phyloP scores from a whole-genome alignment of 805 yeast genomes.

The Middelhovenomyces tepae region DNA sequence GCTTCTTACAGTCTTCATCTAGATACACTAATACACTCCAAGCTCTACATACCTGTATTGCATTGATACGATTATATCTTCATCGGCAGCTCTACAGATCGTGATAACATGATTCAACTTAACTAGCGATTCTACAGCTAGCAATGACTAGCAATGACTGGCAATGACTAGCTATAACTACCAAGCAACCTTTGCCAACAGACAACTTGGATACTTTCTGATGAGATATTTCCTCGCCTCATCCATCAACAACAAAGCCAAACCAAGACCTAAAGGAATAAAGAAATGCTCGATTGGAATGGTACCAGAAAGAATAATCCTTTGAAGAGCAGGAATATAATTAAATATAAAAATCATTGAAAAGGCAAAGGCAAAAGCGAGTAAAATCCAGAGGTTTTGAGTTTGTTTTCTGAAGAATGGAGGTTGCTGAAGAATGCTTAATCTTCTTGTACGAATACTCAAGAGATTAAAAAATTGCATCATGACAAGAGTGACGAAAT shows the following conservation, averaged over 20 bases:
- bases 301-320: slow-evolving; percentile 27
- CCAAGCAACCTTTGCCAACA: slow-evolving; percentile 35
- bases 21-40: too few species aligned
- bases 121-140: too few species aligned
- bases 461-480: slow-evolving; percentile 39
- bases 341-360: slow-evolving; percentile 34
- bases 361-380: slow-evolving; percentile 31
- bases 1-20: too few species aligned
- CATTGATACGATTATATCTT: too few species aligned
- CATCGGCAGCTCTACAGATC: too few species aligned
- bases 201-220: slow-evolving; percentile 31
- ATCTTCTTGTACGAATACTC: slow-evolving; percentile 34
- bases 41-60: too few species aligned
- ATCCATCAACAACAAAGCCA: slow-evolving; percentile 30
- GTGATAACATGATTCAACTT: too few species aligned
- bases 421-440: slow-evolving; percentile 34
- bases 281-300: slow-evolving; percentile 38
- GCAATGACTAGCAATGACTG: too few species aligned
- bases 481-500: slow-evolving; percentile 38
- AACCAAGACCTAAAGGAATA: slow-evolving; percentile 37
- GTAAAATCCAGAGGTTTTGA: slow-evolving; percentile 19
- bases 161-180: too few species aligned
- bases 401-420: slow-evolving; percentile 29
- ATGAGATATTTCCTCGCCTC: slow-evolving; percentile 32
- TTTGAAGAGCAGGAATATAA: slow-evolving; percentile 33